phyloP scores from a whole-genome alignment of 768 basidiomycete species.

The Naematelia encephala region DNA sequence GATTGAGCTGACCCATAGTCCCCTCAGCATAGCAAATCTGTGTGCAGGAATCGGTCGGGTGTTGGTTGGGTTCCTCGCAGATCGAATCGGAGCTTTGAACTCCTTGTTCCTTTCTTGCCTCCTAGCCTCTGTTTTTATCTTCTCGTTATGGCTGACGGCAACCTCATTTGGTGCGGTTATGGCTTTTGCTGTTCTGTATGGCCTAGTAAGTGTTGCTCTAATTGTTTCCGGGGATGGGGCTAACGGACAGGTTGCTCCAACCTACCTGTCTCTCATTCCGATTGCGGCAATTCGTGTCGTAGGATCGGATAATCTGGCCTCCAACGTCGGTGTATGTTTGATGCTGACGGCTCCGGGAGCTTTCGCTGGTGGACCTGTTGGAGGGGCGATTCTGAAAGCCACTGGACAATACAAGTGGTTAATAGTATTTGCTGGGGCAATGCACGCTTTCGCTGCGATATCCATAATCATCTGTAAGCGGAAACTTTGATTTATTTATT shows the following conservation, averaged over 20 bases:
- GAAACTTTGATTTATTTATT: no score
- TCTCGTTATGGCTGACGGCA: conserved; percentile 37
- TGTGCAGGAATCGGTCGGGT: conserved; percentile 28
- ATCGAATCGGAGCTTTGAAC: conserved; percentile 40
- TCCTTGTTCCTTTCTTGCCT: conserved; percentile 30
- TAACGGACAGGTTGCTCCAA: conserved; percentile 22
- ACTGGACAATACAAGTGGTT: conserved; percentile 27
- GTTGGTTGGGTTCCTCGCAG: conserved; percentile 34
- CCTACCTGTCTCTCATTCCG: conserved; percentile 26
- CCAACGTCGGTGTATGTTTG: conserved; percentile 30
- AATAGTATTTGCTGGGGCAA: conserved; percentile 22
- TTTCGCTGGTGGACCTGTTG: conserved; percentile 22
- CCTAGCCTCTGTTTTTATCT: conserved; percentile 27
- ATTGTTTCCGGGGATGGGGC: neutral
- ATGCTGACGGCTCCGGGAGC: conserved; percentile 26
- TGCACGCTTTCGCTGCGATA: no score
- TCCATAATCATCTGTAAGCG: no score
- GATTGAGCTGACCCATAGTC: conserved; percentile 12
- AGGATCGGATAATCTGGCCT: conserved; percentile 31
- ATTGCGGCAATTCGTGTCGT: conserved; percentile 32
- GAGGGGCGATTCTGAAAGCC: conserved; percentile 24
- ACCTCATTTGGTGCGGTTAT: conserved; percentile 23
- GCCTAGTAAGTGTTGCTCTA: conserved; percentile 12
- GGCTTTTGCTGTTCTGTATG: conserved; percentile 33
- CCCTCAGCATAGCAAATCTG: conserved; percentile 22